phyloP scores from a whole-genome alignment of 306 rosid species.

The Luffa aegyptiaca region DNA sequence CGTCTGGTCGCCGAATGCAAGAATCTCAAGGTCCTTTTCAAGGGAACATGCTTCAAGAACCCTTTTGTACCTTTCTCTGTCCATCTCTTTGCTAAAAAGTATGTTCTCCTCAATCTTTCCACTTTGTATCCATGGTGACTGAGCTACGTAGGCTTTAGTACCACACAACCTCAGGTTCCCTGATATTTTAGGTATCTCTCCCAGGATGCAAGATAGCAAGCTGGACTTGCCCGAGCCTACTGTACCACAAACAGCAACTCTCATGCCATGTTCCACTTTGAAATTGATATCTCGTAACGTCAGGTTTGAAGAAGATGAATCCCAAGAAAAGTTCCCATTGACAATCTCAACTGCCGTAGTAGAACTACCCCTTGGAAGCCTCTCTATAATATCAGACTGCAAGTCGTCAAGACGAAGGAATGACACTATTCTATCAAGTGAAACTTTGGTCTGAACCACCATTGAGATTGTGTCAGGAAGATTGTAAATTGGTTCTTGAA shows the following conservation, averaged over 20 bases:
- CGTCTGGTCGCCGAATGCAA: conserved; percentile 74
- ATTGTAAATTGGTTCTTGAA: conserved; percentile 54
- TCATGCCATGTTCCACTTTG: conserved; percentile 43
- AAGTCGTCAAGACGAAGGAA: conserved; percentile 66
- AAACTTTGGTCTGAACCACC: conserved; percentile 71
- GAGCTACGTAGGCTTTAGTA: conserved; percentile 77
- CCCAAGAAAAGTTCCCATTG: conserved; percentile 81
- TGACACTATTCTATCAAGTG: conserved; percentile 63
- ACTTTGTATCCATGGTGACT: conserved; percentile 89
- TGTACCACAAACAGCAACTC: conserved; percentile 79
- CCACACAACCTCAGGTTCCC: conserved; percentile 65
- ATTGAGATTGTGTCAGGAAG: conserved; percentile 70
- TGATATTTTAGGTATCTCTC: conserved; percentile 72
- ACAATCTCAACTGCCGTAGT: conserved; percentile 44
- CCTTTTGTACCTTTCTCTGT: conserved; percentile 47
- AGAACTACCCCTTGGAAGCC: conserved; percentile 53
- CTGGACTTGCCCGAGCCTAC: conserved; percentile 94
- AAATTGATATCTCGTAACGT: conserved; percentile 49
- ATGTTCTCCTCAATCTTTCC: conserved; percentile 73
- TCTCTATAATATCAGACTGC: conserved; percentile 46
- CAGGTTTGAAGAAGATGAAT: conserved; percentile 28
- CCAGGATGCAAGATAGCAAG: conserved; percentile 64
- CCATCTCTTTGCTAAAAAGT: conserved; percentile 67
- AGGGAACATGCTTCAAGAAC: conserved; percentile 75
- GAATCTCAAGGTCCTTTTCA: conserved; percentile 60